Base-by-base conservation (phyloP, 768 basidiomycete species). In the Auricularia heimuer region DNA sequence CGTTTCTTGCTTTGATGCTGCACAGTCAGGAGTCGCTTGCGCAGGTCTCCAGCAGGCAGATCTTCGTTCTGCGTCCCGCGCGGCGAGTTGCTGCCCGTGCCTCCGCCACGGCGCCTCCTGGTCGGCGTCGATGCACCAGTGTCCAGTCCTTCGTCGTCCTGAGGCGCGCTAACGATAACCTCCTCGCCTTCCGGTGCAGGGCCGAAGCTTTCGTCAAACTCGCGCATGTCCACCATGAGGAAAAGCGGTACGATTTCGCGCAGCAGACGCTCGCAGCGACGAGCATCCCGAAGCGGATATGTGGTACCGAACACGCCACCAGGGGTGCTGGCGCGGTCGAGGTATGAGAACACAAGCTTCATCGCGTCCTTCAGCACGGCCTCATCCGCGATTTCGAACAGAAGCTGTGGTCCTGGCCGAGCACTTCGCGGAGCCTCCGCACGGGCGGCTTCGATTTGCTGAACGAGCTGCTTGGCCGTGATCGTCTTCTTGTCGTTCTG, bases 321-420 rank as follows among this genome's bases (percentile, higher is more conserved):
- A 10, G 16, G 82, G 81, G 63, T 92, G 82, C 74, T 89, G 88
- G 7, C 83, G 45, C 96, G 88, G 72, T 98, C 96, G 69, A 99
- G 79, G 76, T 92, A 92, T 2, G 91, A 91, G 71, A 98, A 85
- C 39, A 89, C 84, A 71, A 99, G 81, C 78, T 95, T 95, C 73
- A 96, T 74, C 29, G 85, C 82, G 71, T 99, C 97, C 72, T 92
- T 91, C 65, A 98, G 73, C 10, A 94, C 89, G 18, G 80, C 79
- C 11, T 84, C 77, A 73, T 61, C 60, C 14, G 62, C 62, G 21
- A 62, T 34, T n/a, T 42, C 24, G 62, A 63, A 33, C 14, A 42
- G n/a, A 37, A 63, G 29, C 39, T 51, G 33, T 21, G 36, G 82
- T 75, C 58, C 80, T 76, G 14, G 84, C 82, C 6, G 89, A 90